Evolutionary conservation across 352 stramenopile species (phyloP).

Genomic region (Globisporangium iwayamae): DNA sequence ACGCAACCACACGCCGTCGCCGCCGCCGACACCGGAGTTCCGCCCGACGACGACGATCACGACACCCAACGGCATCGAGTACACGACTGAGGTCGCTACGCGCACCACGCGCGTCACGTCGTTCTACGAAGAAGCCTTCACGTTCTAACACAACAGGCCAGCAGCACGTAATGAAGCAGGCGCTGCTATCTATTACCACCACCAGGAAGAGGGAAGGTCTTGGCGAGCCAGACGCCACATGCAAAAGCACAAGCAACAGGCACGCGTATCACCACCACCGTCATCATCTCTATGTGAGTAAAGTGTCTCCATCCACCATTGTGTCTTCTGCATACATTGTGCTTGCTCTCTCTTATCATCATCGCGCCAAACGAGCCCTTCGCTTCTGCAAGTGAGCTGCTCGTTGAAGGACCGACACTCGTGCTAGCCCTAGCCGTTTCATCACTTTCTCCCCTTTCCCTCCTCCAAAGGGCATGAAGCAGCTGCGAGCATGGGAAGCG

Average conservation of each 20-base stretch:
- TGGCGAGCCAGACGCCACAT: neutral
- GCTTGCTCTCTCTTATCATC: too few species aligned
- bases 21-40: conserved; percentile 1
- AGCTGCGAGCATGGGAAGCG: too few species aligned
- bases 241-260: neutral
- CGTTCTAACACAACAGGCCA: conserved; percentile 34
- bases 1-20: neutral
- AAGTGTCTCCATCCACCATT: neutral
- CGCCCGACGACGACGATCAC: conserved; percentile 18
- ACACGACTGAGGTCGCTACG: conserved; percentile 18
- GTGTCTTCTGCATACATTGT: too few species aligned
- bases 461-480: too few species aligned
- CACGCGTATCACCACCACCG: too few species aligned
- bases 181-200: neutral
- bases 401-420: too few species aligned
- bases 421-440: too few species aligned
- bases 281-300: neutral
- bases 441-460: too few species aligned
- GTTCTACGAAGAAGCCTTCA: conserved; percentile 56
- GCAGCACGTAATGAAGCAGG: neutral
- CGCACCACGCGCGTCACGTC: conserved; percentile 22
- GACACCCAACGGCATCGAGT: conserved; percentile 22
- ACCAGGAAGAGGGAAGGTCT: neutral
- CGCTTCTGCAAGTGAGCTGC: too few species aligned
- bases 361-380: neutral